Evolutionary conservation across 179 eudicot species (phyloP), one percentile per base, ranked within the genome.

Genomic region (Silene coronaria): DNA sequence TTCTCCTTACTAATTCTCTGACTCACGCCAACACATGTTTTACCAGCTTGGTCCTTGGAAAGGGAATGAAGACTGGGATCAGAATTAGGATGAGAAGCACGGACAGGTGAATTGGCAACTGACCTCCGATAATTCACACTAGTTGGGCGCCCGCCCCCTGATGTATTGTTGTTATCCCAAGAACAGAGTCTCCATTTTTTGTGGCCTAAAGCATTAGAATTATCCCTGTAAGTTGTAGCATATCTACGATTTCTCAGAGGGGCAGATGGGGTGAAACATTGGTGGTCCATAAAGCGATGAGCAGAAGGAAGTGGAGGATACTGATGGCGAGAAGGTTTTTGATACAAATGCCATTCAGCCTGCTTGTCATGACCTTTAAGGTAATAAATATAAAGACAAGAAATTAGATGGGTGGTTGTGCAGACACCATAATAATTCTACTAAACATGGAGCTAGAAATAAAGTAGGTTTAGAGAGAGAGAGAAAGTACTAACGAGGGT

Each of bases 301-400:
- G 65, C 77, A 17, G 85, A 82, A 76, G 89, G 84, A 80, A 89
- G 83, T 57, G 91, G 80, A 53, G 81, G 22, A 75, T 84, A 86
- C 23, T 86, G 89, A 75, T 79, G 89, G 66, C 81, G 88, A 73
- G 84, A 59, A 19, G 88, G 92, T 51, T 91, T 91, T 48, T 86
- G 80, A 78, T 79, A 87, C 69, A 78, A 55, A 67, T 91, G 88
- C 89, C 89, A 89, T 72, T 90, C 85, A 77, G 89, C 92, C 81
- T 91, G 97, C 86, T 88, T 91, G 80, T 87, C 88, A 82, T 88
- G 88, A 81, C 96, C 97, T 92, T 86, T 86, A 85, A 42, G 70
- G 73, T 65, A 58, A 79, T 63, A 72, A 65, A 80, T 77, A 23
- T 9, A 6, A 74, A 76, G 21, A 78, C 66, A 48, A 57, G 76